Percentiles rank a stretch among this genome's conserved stretches.
Evolutionary conservation across 2,329 filamentous ascomycete species (phyloP).

Genomic region (Scedosporium boydii): DNA sequence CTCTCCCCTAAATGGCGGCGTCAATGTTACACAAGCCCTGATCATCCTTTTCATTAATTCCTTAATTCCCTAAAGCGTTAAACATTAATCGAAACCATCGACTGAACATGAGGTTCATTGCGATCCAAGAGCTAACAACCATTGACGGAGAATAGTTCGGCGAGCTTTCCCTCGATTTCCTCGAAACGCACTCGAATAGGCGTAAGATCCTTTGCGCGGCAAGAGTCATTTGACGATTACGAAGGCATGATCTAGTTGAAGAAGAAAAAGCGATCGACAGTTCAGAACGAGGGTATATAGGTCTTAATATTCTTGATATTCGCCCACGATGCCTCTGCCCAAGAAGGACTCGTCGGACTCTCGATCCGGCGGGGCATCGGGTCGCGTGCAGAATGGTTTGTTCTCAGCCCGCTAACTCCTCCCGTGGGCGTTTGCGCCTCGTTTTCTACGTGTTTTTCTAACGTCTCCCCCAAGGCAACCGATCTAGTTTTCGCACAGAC

Average conservation of each 20-base stretch:
- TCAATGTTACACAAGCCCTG: background rate
- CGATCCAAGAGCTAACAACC: background rate
- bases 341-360: constrained; percentile 26
- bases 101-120: background rate
- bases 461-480: constrained; percentile 44
- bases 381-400: constrained; percentile 27
- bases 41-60: background rate
- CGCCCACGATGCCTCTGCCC: constrained; percentile 23
- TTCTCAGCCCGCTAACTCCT: constrained; percentile 4
- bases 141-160: background rate
- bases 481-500: constrained; percentile 73
- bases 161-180: background rate
- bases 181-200: background rate
- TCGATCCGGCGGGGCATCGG: constrained; percentile 7
- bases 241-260: constrained; percentile 1
- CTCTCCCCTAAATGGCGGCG: background rate
- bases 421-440: constrained; percentile 7
- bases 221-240: background rate
- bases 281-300: constrained; percentile 2
- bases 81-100: background rate
- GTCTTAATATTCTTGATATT: background rate
- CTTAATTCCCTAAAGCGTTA: background rate
- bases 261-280: background rate
- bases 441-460: constrained; percentile 1
- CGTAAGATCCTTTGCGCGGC: constrained; percentile 1